phyloP scores from a whole-genome alignment of 1,139 yeast species.

The Candida glucosophila region DNA sequence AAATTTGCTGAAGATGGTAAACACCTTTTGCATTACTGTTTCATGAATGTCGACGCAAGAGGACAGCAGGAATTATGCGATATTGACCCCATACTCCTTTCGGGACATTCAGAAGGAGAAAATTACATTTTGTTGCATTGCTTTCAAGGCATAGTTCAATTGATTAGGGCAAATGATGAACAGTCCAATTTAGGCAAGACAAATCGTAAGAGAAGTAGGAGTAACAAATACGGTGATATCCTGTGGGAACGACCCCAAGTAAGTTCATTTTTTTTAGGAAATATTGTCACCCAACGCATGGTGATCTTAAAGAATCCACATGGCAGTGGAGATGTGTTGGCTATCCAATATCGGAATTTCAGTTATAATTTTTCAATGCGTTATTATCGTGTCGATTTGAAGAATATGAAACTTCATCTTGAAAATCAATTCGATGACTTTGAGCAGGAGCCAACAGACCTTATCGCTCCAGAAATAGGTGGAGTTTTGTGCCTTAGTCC shows the following conservation, averaged over 20 bases:
- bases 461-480: slow-evolving; percentile 16
- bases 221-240: not conserved
- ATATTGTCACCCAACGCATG: slow-evolving; percentile 19
- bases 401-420: slow-evolving; percentile 7
- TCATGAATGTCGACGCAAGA: slow-evolving; percentile 11
- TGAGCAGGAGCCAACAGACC: slow-evolving; percentile 22
- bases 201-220: slow-evolving; percentile 1
- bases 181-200: slow-evolving; percentile 1
- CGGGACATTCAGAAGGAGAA: slow-evolving; percentile 8
- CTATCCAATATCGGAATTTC: slow-evolving; percentile 28
- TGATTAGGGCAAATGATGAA: slow-evolving; percentile 6
- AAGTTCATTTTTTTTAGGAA: slow-evolving; percentile 18
- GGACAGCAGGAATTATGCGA: slow-evolving; percentile 25
- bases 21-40: slow-evolving; percentile 4
- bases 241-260: too few relatives aligned
- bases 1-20: slow-evolving; percentile 6
- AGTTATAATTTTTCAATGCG: slow-evolving; percentile 25
- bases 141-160: slow-evolving; percentile 23
- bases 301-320: slow-evolving; percentile 6
- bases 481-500: slow-evolving; percentile 26
- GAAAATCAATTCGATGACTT: slow-evolving; percentile 26
- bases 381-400: slow-evolving; percentile 13
- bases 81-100: slow-evolving; percentile 13
- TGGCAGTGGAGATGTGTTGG: slow-evolving; percentile 9
- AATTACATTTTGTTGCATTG: slow-evolving; percentile 17